phyloP scores from a whole-genome alignment of 2,329 filamentous ascomycete species.

The Zymoseptoria tritici region DNA sequence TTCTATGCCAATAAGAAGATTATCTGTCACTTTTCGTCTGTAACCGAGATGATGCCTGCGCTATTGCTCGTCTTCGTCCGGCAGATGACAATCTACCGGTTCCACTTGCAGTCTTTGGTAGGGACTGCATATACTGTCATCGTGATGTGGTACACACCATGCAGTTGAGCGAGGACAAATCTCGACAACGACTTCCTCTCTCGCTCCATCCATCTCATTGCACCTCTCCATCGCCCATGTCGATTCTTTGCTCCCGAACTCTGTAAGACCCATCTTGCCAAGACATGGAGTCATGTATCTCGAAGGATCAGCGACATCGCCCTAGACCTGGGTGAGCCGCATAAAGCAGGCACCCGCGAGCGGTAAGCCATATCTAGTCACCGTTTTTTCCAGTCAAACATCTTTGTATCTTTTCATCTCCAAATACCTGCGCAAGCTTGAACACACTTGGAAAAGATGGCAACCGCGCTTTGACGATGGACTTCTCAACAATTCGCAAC shows the following conservation, averaged over 20 bases:
- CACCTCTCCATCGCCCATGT: too few species aligned
- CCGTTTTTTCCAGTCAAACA: neutral
- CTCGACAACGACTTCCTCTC: too few species aligned
- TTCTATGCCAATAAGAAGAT: neutral
- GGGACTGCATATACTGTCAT: neutral
- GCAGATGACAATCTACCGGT: too few species aligned
- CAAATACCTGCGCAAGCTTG: neutral
- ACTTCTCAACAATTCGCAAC: conserved; percentile 4
- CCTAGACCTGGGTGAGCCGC: neutral
- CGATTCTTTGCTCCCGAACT: neutral
- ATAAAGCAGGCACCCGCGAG: neutral
- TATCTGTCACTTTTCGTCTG: neutral
- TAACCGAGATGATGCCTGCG: neutral
- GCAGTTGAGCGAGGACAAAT: too few species aligned
- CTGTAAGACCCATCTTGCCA: neutral
- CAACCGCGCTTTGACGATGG: conserved; percentile 2
- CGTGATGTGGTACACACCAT: neutral
- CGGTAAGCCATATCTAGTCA: neutral
- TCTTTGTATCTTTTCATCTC: neutral
- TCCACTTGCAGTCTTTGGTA: too few species aligned
- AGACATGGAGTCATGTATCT: neutral
- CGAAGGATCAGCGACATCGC: neutral
- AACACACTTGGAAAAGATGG: neutral
- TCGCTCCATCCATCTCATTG: too few species aligned
- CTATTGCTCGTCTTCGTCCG: neutral